Conservation (phyloP, 1,139 yeast genomes). For the Protomyces lactucae-debilis region DNA sequence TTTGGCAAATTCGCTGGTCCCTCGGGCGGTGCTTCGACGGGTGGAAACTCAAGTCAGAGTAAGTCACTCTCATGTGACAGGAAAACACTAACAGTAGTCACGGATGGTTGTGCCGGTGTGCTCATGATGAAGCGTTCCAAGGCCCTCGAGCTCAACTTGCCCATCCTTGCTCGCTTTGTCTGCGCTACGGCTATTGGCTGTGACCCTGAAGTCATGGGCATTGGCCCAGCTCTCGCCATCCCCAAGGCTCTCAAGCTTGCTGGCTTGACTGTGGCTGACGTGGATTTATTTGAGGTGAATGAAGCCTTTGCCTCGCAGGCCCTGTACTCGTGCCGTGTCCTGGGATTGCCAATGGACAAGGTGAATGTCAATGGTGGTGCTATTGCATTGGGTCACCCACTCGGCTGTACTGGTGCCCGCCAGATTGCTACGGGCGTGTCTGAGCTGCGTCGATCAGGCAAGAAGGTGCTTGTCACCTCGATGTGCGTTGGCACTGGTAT, state of each 20-base stretch:
- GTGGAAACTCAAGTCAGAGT: constrained; percentile 91
- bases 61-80: background rate
- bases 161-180: constrained; percentile 68
- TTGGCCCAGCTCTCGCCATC: constrained; percentile 92
- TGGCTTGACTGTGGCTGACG: constrained; percentile 59
- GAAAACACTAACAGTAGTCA: constrained; percentile 38
- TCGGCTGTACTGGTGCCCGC: constrained; percentile 94
- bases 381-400: constrained; percentile 91
- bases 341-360: constrained; percentile 62
- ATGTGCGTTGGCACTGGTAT: constrained; percentile 73
- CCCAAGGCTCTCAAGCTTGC: constrained; percentile 68
- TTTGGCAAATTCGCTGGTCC: constrained; percentile 63
- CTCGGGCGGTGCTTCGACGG: constrained; percentile 59
- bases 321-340: constrained; percentile 62
- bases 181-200: constrained; percentile 78
- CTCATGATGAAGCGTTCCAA: constrained; percentile 80
- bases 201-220: constrained; percentile 95
- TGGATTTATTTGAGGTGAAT: constrained; percentile 77
- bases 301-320: constrained; percentile 98
- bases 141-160: constrained; percentile 68
- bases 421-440: constrained; percentile 83
- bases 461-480: constrained; percentile 82
- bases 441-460: constrained; percentile 59
- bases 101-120: constrained; percentile 94
- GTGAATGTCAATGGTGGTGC: constrained; percentile 95